These are phyloP conservation scores for Trichocladium uniseriatum DNA, from an alignment of 495 filamentous ascomycete species.

Conservation along the genomic window DNA sequence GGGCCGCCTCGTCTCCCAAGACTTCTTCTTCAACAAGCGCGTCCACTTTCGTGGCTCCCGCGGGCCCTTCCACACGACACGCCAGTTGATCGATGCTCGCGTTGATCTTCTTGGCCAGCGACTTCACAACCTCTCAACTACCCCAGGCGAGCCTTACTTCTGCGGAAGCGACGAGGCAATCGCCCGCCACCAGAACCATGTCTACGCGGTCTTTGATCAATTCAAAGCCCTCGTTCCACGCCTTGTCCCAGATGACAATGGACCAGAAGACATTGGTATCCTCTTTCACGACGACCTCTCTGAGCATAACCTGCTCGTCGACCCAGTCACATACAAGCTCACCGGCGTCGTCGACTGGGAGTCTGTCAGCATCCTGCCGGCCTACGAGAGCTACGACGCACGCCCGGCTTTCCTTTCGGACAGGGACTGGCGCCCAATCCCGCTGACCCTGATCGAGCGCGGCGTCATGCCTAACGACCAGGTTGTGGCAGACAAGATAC, in stretches of 20 bases:
- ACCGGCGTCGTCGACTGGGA: constrained; percentile 27
- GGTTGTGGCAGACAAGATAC: background rate
- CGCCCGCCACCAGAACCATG: background rate
- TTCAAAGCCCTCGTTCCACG: background rate
- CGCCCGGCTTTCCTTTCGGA: constrained; percentile 67
- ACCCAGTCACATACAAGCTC: constrained; percentile 17
- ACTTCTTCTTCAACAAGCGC: constrained; percentile 11
- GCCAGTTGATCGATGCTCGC: constrained; percentile 3
- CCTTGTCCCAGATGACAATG: constrained; percentile 4
- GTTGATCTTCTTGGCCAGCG: constrained; percentile 4
- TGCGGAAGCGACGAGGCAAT: constrained; percentile 8
- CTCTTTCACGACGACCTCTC: constrained; percentile 24
- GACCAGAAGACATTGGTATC: constrained; percentile 7
- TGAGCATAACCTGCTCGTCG: constrained; percentile 19
- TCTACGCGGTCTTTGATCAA: constrained; percentile 4
- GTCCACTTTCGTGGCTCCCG: constrained; percentile 2
- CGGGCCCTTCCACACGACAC: constrained; percentile 5
- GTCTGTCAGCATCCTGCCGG: constrained; percentile 52
- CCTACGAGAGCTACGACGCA: constrained; percentile 50
- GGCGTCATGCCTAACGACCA: constrained; percentile 3
- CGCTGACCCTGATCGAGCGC: background rate
- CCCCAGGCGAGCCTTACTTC: constrained; percentile 2
- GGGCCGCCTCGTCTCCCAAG: constrained; percentile 10
- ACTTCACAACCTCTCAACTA: background rate
- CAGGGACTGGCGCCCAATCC: constrained; percentile 41